These are phyloP conservation scores for Suhomyces taliae DNA, from an alignment of 1,139 yeast species.

Conservation along the genomic window DNA sequence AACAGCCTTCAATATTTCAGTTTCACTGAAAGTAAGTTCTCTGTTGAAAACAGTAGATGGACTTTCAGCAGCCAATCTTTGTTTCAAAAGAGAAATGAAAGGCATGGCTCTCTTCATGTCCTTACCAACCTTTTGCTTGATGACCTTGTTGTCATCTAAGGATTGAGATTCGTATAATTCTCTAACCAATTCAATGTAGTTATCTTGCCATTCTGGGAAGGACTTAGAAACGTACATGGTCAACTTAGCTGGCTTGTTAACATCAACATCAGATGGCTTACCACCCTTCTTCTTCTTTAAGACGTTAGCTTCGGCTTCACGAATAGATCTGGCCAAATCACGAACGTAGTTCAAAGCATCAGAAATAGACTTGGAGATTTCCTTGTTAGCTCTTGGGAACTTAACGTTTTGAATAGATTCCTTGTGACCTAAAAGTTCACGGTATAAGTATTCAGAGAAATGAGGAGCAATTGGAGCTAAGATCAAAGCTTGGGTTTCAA, in stretches of 20 bases:
- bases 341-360: conserved; percentile 81
- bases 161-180: conserved; percentile 67
- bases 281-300: conserved; percentile 91
- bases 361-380: conserved; percentile 58
- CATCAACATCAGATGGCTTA: conserved; percentile 69
- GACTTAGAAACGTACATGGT: conserved; percentile 71
- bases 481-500: conserved; percentile 80
- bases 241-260: conserved; percentile 68
- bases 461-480: conserved; percentile 96
- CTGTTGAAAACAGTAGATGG: conserved; percentile 83
- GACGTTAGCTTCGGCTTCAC: conserved; percentile 89
- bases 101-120: conserved; percentile 98
- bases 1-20: conserved; percentile 61
- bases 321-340: conserved; percentile 72
- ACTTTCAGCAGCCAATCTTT: conserved; percentile 66
- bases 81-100: conserved; percentile 81
- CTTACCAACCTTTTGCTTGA: conserved; percentile 66
- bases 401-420: conserved; percentile 68
- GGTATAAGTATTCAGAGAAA: conserved; percentile 86
- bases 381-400: conserved; percentile 75
- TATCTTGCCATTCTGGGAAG: conserved; percentile 97
- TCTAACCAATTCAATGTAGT: conserved; percentile 80
- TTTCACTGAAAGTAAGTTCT: conserved; percentile 79
- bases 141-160: conserved; percentile 59
- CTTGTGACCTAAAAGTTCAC: conserved; percentile 65